These are phyloP conservation scores for Diutina mesorugosa DNA, from an alignment of 1,139 yeast species.

Conservation along the genomic window DNA sequence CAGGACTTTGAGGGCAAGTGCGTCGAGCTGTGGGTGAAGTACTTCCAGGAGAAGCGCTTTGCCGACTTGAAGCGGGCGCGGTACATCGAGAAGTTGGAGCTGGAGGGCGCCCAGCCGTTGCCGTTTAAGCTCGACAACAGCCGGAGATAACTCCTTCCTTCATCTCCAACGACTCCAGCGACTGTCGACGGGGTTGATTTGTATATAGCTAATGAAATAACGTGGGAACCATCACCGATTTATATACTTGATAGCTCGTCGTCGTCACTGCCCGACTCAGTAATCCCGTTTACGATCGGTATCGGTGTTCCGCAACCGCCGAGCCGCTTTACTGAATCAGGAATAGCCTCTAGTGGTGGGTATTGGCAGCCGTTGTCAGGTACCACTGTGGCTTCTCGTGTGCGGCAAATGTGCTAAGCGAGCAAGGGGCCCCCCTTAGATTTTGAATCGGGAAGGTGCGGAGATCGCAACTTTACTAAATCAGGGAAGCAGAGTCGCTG, in stretches of 20 bases:
- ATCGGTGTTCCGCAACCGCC: too few species aligned
- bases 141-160: not conserved
- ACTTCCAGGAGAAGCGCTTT: slow-evolving; percentile 34
- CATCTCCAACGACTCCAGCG: not conserved
- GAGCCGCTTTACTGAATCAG: too few species aligned
- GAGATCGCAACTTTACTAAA: too few species aligned
- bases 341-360: too few species aligned
- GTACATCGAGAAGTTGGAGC: slow-evolving; percentile 28
- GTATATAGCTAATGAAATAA: not conserved
- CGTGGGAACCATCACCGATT: not conserved
- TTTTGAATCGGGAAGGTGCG: too few species aligned
- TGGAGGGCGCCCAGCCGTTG: slow-evolving; percentile 35
- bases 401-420: too few species aligned
- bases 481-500: too few species aligned
- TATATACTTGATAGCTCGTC: not conserved
- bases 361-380: too few species aligned
- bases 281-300: too few species aligned
- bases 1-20: slow-evolving; percentile 26
- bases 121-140: slow-evolving; percentile 27
- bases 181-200: not conserved
- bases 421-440: too few species aligned
- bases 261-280: not conserved
- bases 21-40: slow-evolving; percentile 32
- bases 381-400: too few species aligned
- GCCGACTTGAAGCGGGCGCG: slow-evolving; percentile 29